These are phyloP conservation scores for Cordyceps farinosa DNA, from an alignment of 2,329 filamentous ascomycete genomes.

Conservation along the genomic window DNA sequence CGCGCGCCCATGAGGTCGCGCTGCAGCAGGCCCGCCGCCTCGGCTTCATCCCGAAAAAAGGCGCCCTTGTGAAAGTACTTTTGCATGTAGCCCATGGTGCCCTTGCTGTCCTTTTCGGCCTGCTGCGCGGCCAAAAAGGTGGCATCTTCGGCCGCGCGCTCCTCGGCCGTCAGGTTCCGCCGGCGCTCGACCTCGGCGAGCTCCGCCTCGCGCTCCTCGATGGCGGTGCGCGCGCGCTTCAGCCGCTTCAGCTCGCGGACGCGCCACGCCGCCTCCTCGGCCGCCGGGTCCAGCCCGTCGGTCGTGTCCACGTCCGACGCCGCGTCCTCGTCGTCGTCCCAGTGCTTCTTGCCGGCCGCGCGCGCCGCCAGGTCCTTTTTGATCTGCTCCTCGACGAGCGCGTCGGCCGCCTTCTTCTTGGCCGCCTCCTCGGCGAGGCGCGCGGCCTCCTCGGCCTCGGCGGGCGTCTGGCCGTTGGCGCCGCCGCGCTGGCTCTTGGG, in stretches of 20 bases:
- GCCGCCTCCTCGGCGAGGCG: conserved; percentile 54
- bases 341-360: conserved; percentile 74
- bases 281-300: conserved; percentile 80
- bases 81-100: conserved; percentile 87
- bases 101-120: conserved; percentile 72
- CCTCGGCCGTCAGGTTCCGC: conserved; percentile 79
- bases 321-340: conserved; percentile 74
- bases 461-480: conserved; percentile 25
- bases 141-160: conserved; percentile 80
- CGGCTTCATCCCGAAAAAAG: conserved; percentile 83
- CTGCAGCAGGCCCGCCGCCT: conserved; percentile 69
- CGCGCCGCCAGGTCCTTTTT: conserved; percentile 74
- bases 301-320: conserved; percentile 81
- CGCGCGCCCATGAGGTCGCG: conserved; percentile 81
- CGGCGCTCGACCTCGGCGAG: conserved; percentile 85
- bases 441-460: conserved; percentile 34
- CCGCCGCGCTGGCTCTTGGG: conserved; percentile 53
- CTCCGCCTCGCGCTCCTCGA: conserved; percentile 81
- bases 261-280: conserved; percentile 90
- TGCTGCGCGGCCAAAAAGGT: conserved; percentile 73
- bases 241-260: conserved; percentile 85
- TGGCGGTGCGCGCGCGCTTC: conserved; percentile 78
- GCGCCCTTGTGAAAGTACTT: conserved; percentile 97
- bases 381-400: conserved; percentile 83
- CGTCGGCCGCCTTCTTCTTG: conserved; percentile 68